Percentiles rank a stretch among this genome's conserved stretches.
Evolutionary conservation across 2,329 filamentous ascomycete genomes (phyloP).

Genomic region (Ascochyta pisi): DNA sequence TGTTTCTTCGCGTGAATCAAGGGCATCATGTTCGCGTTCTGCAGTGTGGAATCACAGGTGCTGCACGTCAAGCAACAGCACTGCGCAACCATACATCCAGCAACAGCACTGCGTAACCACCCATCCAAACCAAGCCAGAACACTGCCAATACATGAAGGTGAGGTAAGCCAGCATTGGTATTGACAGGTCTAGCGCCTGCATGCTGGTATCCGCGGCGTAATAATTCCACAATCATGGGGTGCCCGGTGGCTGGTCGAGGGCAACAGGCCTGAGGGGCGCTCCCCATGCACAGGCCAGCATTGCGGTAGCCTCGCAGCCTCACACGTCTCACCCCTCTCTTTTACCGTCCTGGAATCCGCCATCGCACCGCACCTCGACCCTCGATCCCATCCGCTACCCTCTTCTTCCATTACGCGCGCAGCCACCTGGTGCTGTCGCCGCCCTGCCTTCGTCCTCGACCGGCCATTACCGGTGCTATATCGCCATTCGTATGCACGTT

Average conservation of each 20-base stretch:
- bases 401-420: slow-evolving; percentile 36
- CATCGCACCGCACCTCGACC: slow-evolving; percentile 28
- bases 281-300: background rate
- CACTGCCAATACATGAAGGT: background rate
- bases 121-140: too few relatives aligned
- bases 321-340: background rate
- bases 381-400: slow-evolving; percentile 30
- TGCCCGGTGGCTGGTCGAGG: slow-evolving; percentile 8
- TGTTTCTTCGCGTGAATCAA: background rate
- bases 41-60: background rate
- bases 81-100: background rate
- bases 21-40: too few relatives aligned
- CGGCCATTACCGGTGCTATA: slow-evolving; percentile 35
- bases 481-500: slow-evolving; percentile 30
- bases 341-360: slow-evolving; percentile 17
- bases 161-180: slow-evolving; percentile 9
- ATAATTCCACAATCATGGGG: slow-evolving; percentile 11
- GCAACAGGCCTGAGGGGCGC: slow-evolving; percentile 10
- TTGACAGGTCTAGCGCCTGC: slow-evolving; percentile 9
- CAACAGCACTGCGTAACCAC: background rate
- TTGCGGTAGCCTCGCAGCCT: background rate
- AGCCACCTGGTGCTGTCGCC: slow-evolving; percentile 20
- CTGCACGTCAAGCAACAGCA: background rate
- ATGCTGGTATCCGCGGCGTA: slow-evolving; percentile 15
- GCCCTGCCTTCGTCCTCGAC: slow-evolving; percentile 14